Conservation (phyloP, 2,329 filamentous ascomycete genomes). For the Aspergillus vadensis region DNA sequence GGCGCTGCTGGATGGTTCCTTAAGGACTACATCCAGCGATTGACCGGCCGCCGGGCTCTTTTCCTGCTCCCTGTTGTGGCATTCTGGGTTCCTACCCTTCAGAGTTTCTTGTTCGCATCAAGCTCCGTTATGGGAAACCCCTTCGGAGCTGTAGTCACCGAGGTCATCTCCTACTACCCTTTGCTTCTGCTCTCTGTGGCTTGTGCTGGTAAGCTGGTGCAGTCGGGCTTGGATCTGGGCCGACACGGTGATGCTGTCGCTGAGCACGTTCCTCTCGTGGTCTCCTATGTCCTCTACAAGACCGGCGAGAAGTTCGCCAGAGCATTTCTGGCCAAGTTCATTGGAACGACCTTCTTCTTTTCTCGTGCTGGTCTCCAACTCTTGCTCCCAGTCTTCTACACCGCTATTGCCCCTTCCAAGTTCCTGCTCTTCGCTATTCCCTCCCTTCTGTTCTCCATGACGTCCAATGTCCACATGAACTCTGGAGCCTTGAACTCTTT, state of each 20-base stretch:
- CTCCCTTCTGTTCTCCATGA: constrained; percentile 63
- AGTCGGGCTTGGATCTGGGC: constrained; percentile 58
- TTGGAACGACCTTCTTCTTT: constrained; percentile 65
- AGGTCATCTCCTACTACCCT: constrained; percentile 71
- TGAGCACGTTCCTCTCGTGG: constrained; percentile 66
- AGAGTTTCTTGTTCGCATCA: constrained; percentile 69
- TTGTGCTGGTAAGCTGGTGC: constrained; percentile 65
- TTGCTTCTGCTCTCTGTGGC: constrained; percentile 65
- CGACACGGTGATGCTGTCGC: constrained; percentile 58
- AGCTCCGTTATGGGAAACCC: constrained; percentile 68
- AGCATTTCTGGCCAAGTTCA: constrained; percentile 48
- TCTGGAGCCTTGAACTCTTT: constrained; percentile 67
- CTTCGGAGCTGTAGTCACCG: constrained; percentile 74
- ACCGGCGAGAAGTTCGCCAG: constrained; percentile 46
- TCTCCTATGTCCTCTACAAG: constrained; percentile 67
- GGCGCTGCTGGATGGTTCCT: constrained; percentile 72
- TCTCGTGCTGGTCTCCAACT: constrained; percentile 74
- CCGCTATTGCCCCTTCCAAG: constrained; percentile 68
- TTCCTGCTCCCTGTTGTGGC: constrained; percentile 71
- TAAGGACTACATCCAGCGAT: constrained; percentile 57
- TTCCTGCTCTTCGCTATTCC: constrained; percentile 69
- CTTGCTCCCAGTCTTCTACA: constrained; percentile 65
- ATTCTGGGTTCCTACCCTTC: constrained; percentile 71
- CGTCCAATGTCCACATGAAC: constrained; percentile 73
- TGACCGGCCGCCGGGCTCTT: constrained; percentile 50